Percentiles rank a stretch among this genome's conserved stretches.
Evolutionary conservation across 1,284 basidiomycete genomes (phyloP).

Genomic region (Bjerkandera adusta): DNA sequence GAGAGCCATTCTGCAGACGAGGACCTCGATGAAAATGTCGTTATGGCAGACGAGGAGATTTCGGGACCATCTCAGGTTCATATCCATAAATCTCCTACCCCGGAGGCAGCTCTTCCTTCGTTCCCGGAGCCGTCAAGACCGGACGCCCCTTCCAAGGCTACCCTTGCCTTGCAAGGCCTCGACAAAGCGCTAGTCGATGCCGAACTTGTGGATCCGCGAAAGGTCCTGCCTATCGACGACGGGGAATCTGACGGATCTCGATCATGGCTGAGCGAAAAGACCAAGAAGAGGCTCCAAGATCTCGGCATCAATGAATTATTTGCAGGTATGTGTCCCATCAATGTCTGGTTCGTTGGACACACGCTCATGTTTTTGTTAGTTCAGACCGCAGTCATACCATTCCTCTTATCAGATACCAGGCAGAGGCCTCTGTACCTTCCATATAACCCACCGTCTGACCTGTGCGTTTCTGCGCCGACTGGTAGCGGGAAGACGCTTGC

Average conservation of each 20-base stretch:
- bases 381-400: constrained; percentile 81
- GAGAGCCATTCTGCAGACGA: constrained; percentile 7
- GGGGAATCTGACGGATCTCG: constrained; percentile 38
- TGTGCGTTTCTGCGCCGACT: constrained; percentile 97
- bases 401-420: constrained; percentile 51
- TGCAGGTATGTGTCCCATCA: constrained; percentile 65
- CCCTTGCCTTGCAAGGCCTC: constrained; percentile 75
- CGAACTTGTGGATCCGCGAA: constrained; percentile 63
- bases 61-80: neutral
- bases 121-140: constrained; percentile 76
- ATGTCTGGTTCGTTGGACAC: constrained; percentile 1
- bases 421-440: constrained; percentile 66
- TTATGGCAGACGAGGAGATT: neutral
- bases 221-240: constrained; percentile 44
- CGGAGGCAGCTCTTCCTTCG: constrained; percentile 45
- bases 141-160: constrained; percentile 65
- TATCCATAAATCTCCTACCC: constrained; percentile 27
- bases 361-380: constrained; percentile 42
- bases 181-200: constrained; percentile 75
- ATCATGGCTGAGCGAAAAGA: constrained; percentile 63
- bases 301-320: constrained; percentile 83
- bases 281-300: constrained; percentile 62
- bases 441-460: constrained; percentile 71
- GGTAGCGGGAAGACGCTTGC: constrained; percentile 97
- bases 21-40: constrained; percentile 11